Percentiles rank a stretch among this genome's conserved stretches.
phyloP scores from a whole-genome alignment of 768 basidiomycete species.

The Mycena metata region DNA sequence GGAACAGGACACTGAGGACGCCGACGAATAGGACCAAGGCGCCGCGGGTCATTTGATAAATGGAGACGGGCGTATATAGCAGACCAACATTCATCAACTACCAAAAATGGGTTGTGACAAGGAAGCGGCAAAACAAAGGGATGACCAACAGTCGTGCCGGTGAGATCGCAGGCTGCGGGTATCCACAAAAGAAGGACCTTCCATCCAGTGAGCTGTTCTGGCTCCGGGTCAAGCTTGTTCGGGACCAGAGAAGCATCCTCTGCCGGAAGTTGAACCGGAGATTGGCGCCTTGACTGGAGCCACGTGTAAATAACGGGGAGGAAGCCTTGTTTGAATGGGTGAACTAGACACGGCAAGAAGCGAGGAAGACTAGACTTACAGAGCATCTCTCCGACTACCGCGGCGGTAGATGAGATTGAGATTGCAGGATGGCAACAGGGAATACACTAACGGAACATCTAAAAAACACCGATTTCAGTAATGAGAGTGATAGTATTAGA shows the following conservation, averaged over 20 bases:
- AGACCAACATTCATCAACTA: constrained; percentile 96
- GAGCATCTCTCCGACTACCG: constrained; percentile 91
- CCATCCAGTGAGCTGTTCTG: constrained; percentile 72
- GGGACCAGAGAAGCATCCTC: constrained; percentile 57
- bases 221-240: constrained; percentile 49
- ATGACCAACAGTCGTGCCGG: constrained; percentile 85
- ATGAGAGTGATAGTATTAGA: no score
- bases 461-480: no score
- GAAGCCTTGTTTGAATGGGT: constrained; percentile 71
- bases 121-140: constrained; percentile 16
- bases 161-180: constrained; percentile 91
- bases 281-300: constrained; percentile 61
- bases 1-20: constrained; percentile 90
- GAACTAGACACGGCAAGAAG: constrained; percentile 39
- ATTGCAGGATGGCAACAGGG: constrained; percentile 36
- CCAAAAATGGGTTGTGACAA: constrained; percentile 23
- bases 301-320: constrained; percentile 85
- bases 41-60: constrained; percentile 97
- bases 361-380: constrained; percentile 65
- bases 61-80: constrained; percentile 95
- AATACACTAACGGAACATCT: constrained; percentile 85
- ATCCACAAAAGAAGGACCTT: constrained; percentile 86
- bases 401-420: constrained; percentile 46
- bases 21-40: constrained; percentile 96
- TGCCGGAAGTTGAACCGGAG: constrained; percentile 68